These are phyloP conservation scores for Abortiporus biennis DNA, from an alignment of 1,284 basidiomycete species.

Conservation along the genomic window DNA sequence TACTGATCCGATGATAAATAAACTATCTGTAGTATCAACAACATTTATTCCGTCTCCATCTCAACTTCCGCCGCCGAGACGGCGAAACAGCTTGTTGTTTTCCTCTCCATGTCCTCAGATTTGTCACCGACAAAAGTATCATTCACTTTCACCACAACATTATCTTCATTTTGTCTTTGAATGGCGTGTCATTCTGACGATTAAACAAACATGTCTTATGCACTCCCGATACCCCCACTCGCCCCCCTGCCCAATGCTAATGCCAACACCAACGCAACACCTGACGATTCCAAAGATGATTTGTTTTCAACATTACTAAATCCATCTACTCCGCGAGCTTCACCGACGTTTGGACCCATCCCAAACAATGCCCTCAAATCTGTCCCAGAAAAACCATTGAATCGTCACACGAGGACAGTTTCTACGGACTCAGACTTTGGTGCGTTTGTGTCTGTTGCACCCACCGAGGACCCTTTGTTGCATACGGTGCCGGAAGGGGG, in stretches of 20 bases:
- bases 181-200: too few relatives aligned
- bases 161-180: too few relatives aligned
- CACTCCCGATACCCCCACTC: slow-evolving; percentile 15
- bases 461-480: slow-evolving; percentile 45
- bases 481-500: background rate
- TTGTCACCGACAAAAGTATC: too few relatives aligned
- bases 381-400: slow-evolving; percentile 3
- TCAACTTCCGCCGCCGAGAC: too few relatives aligned
- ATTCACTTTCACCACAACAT: too few relatives aligned
- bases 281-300: slow-evolving; percentile 32
- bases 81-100: too few relatives aligned
- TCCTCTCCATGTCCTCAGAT: too few relatives aligned
- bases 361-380: slow-evolving; percentile 2
- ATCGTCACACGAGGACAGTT: slow-evolving; percentile 12
- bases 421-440: slow-evolving; percentile 55
- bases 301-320: slow-evolving; percentile 39
- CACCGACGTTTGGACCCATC: slow-evolving; percentile 20
- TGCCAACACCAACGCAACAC: slow-evolving; percentile 4
- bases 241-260: slow-evolving; percentile 16
- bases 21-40: too few relatives aligned
- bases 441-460: slow-evolving; percentile 58
- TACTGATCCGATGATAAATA: too few relatives aligned
- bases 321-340: slow-evolving; percentile 36
- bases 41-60: too few relatives aligned
- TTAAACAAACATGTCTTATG: too few relatives aligned